A percentile compares a stretch with the other conserved stretches of the same genome.
Conservation (phyloP, 306 rosid genomes). For the Myrica gale region DNA sequence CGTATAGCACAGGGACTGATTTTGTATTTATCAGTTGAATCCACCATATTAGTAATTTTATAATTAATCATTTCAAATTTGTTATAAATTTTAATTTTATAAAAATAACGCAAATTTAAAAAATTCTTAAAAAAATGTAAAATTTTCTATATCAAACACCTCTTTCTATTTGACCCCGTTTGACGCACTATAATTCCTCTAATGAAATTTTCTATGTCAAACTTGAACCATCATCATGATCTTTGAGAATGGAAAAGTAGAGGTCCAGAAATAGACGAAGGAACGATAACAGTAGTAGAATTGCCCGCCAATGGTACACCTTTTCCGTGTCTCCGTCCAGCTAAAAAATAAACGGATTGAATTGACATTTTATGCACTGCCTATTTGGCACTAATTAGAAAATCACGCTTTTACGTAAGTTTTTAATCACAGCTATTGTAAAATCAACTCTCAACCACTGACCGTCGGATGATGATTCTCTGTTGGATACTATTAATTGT, state of each 20-base stretch:
- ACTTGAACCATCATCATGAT: slow-evolving; percentile 30
- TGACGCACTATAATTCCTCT: too few species aligned
- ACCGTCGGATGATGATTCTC: slow-evolving; percentile 22
- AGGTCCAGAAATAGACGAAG: slow-evolving; percentile 40
- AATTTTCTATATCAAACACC: too few species aligned
- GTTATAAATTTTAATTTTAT: too few species aligned
- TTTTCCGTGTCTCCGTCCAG: slow-evolving; percentile 38
- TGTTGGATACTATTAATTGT: background rate
- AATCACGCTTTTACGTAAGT: background rate
- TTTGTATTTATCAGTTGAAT: too few species aligned
- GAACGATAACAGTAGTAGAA: slow-evolving; percentile 21
- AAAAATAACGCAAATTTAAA: too few species aligned
- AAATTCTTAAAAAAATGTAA: too few species aligned
- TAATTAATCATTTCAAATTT: too few species aligned
- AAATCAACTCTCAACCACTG: background rate
- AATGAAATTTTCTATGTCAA: slow-evolving; percentile 12
- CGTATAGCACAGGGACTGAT: too few species aligned
- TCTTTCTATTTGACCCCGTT: too few species aligned
- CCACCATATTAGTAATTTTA: too few species aligned
- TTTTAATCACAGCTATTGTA: slow-evolving; percentile 23
- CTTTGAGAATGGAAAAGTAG: slow-evolving; percentile 28
- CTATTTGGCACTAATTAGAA: slow-evolving; percentile 8
- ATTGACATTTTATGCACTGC: background rate
- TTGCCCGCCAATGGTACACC: slow-evolving; percentile 50
- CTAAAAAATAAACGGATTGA: slow-evolving; percentile 35